Conservation (phyloP, 192 early-diverging fungal species). For the Dissophora globulifera region DNA sequence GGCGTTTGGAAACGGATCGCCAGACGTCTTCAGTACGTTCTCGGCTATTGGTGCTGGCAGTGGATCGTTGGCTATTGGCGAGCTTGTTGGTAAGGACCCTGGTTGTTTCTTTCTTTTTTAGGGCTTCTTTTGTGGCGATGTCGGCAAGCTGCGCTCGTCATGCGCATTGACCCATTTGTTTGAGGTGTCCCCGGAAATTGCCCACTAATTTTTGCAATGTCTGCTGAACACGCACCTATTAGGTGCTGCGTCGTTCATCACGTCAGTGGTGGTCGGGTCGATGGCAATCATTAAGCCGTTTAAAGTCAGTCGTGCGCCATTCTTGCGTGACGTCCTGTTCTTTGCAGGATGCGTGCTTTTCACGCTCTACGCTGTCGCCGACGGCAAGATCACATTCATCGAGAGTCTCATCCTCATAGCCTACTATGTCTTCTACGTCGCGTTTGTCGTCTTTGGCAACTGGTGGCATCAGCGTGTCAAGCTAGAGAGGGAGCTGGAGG, state of each 20-base stretch:
- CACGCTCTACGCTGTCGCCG: slow-evolving; percentile 62
- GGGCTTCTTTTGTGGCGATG: too few species aligned
- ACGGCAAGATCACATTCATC: slow-evolving; percentile 64
- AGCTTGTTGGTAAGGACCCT: slow-evolving; percentile 86
- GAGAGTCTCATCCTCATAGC: slow-evolving; percentile 67
- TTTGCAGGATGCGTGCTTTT: slow-evolving; percentile 71
- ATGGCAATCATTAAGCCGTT: slow-evolving; percentile 87
- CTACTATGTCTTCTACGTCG: slow-evolving; percentile 72
- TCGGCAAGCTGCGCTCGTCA: too few species aligned
- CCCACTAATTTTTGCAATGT: too few species aligned
- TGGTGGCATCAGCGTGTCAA: slow-evolving; percentile 58
- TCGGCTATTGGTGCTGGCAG: slow-evolving; percentile 76
- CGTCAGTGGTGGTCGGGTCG: slow-evolving; percentile 83
- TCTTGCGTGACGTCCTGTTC: slow-evolving; percentile 84
- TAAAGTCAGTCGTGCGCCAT: slow-evolving; percentile 71
- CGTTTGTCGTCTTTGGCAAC: slow-evolving; percentile 67
- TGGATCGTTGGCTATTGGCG: slow-evolving; percentile 87
- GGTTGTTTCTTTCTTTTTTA: too few species aligned
- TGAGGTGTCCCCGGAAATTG: background rate
- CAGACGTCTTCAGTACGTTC: slow-evolving; percentile 92
- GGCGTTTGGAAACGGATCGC: slow-evolving; percentile 92
- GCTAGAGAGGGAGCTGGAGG: slow-evolving; percentile 52
- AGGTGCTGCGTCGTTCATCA: slow-evolving; percentile 84
- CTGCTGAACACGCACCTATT: too few species aligned
- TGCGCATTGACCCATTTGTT: background rate